These are phyloP conservation scores for Quercus cerris DNA, from an alignment of 306 rosid species.

Conservation along the genomic window DNA sequence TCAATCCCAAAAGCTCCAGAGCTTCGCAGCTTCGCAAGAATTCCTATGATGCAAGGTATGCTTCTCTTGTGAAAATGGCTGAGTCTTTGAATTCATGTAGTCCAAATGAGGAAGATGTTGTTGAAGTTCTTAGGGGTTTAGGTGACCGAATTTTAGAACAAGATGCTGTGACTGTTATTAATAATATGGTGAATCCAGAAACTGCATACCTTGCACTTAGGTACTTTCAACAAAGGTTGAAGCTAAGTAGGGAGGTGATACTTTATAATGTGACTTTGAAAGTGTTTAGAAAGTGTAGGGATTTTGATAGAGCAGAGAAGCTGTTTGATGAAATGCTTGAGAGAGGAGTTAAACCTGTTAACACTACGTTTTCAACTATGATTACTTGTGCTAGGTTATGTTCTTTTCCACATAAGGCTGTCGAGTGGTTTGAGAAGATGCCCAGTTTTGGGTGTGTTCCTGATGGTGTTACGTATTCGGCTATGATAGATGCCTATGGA, in stretches of 20 bases:
- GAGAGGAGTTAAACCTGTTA: slow-evolving; percentile 67
- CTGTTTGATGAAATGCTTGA: slow-evolving; percentile 74
- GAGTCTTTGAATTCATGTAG: slow-evolving; percentile 51
- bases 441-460: slow-evolving; percentile 55
- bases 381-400: slow-evolving; percentile 65
- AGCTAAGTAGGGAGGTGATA: slow-evolving; percentile 38
- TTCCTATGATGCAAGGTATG: slow-evolving; percentile 63
- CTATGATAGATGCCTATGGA: slow-evolving; percentile 74
- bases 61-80: slow-evolving; percentile 44
- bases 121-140: slow-evolving; percentile 34
- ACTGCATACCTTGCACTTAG: slow-evolving; percentile 48
- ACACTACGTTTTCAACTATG: slow-evolving; percentile 67
- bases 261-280: slow-evolving; percentile 72
- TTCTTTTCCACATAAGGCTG: slow-evolving; percentile 54
- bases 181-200: slow-evolving; percentile 51
- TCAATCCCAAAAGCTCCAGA: slow-evolving; percentile 85
- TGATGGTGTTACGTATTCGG: slow-evolving; percentile 50
- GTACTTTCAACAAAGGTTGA: slow-evolving; percentile 42
- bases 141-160: slow-evolving; percentile 40
- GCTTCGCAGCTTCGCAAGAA: slow-evolving; percentile 59
- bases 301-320: slow-evolving; percentile 68
- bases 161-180: slow-evolving; percentile 55
- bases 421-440: slow-evolving; percentile 86
- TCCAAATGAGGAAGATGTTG: slow-evolving; percentile 43
- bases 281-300: slow-evolving; percentile 48